Evolutionary conservation across 2,329 filamentous ascomycete genomes (phyloP), one percentile per base, ranked within the genome.

Genomic region (Neocucurbitaria cava): DNA sequence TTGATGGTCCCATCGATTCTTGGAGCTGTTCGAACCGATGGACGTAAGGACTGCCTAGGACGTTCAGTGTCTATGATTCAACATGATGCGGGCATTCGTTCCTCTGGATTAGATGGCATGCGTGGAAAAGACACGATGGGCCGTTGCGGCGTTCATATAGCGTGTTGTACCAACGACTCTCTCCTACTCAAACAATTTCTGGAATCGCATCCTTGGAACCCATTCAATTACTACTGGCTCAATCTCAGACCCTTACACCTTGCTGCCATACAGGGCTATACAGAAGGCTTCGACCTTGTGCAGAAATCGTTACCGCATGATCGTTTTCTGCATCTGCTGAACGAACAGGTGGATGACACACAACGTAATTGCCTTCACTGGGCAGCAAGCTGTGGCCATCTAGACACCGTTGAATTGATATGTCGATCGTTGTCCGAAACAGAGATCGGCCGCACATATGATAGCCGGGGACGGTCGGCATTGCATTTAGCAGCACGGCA

Each of bases 341-440:
- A 20, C 20, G 15, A 10, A 28, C 15, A 3, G 1, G 26, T 4
- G 21, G 5, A 2, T 10, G 1, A 11, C 5, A 36, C 31, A 15
- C 4, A n/a, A 3, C 45, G 45, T 7, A 47, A 20, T 26, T 47
- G 23, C n/a, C 21, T 47, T 8, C 45, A 47, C n/a, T 47, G 45
- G 45, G 45, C 45, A 11, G 45, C 35, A 30, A 17, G 33, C 45
- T 47, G 17, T 30, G 45, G 45, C 15, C 33, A 47, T 40, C 20
- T 24, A n/a, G 43, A 28, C 17, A 35, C 21, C 6, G 35, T 40
- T 9, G 10, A 11, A 9, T 17, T 18, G 10, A 13, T 39, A 8
- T 40, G 36, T 40, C 21, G 13, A 21, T 10, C 4, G 5, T 10
- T 40, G 36, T 15, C 21, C 18, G 18, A 17, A 3, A 10, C 36